Conservation (phyloP, 2,329 filamentous ascomycete genomes). For the Pseudopyrenochaeta lycopersici region DNA sequence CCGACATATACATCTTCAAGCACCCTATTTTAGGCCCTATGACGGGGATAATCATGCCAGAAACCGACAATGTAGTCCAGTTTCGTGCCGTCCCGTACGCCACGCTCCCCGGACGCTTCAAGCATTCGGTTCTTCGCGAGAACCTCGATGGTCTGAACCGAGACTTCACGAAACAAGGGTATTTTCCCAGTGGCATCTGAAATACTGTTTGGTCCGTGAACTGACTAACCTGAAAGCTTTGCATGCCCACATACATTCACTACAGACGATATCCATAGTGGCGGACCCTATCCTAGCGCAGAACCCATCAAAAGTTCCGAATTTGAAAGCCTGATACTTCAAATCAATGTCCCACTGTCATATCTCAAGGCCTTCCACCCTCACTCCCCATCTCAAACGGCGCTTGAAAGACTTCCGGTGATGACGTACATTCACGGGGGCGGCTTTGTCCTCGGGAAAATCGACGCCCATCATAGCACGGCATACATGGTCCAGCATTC, state of each 20-base stretch:
- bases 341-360: slow-evolving; percentile 32
- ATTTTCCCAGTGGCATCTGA: background rate
- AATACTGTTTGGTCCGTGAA: background rate
- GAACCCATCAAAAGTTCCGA: slow-evolving; percentile 14
- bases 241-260: slow-evolving; percentile 28
- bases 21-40: background rate
- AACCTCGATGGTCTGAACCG: slow-evolving; percentile 2
- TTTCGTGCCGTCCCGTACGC: slow-evolving; percentile 36
- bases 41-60: slow-evolving; percentile 23
- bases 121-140: slow-evolving; percentile 20
- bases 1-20: too few relatives aligned
- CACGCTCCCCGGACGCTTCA: slow-evolving; percentile 30
- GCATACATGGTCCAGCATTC: slow-evolving; percentile 34
- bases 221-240: slow-evolving; percentile 11
- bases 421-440: slow-evolving; percentile 64
- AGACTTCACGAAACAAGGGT: slow-evolving; percentile 31
- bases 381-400: background rate
- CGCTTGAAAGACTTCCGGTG: slow-evolving; percentile 52
- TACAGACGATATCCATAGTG: slow-evolving; percentile 7
- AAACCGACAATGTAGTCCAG: slow-evolving; percentile 33
- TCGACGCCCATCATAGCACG: slow-evolving; percentile 35
- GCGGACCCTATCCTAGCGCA: slow-evolving; percentile 23
- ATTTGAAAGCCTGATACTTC: slow-evolving; percentile 27
- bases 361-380: background rate
- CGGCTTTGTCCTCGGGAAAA: slow-evolving; percentile 53